Base-by-base conservation (phyloP, 2,329 filamentous ascomycete genomes). In the Xylaria hypoxylon region DNA sequence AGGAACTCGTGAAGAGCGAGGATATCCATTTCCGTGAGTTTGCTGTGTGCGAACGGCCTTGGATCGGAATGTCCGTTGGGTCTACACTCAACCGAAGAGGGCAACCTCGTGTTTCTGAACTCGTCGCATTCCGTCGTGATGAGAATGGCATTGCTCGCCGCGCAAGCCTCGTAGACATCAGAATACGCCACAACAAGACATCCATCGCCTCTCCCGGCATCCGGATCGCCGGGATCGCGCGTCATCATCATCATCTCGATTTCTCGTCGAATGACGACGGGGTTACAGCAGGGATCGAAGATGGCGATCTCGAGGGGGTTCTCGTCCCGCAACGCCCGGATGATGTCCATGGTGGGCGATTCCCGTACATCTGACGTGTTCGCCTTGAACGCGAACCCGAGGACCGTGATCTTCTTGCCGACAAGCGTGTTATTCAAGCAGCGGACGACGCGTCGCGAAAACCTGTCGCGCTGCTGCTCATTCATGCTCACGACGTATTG, bases 321-420 rank as follows among this genome's bases (percentile, higher is more conserved):
- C 75, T 93, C 90, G 67, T 89, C 85, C 10, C 91, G 81, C 22
- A 94, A 81, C 13, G 84, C 84, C 69, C 86, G 86, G 77, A 93
- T 87, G 69, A 92, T 87, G 70, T 89, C 88, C 24, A 92, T 83
- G 0, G 90, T 89, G 0, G 90, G 87, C 48, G 87, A 89, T 76
- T 93, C 91, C 42, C 92, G 85, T 5, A 90, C 92, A 75, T 94
- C 92, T 24, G 86, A 87, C 0, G 92, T 94, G 77, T 93, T 87
- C 79, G 92, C 91, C 83, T 95, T 94, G 81, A 92, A 94, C 8
- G 91, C 89, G 71, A 90, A 94, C 3, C 92, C 92, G 5, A 94
- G 84, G 2, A 94, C 82, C 2, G 89, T 85, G 15, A 94, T 81
- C 79, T 92, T 93, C 82, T 93, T 93, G 65, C 86, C 86, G 2